Evolutionary conservation across 192 early-diverging fungal genomes (phyloP).

Genomic region (Backusella mclennaniae): DNA sequence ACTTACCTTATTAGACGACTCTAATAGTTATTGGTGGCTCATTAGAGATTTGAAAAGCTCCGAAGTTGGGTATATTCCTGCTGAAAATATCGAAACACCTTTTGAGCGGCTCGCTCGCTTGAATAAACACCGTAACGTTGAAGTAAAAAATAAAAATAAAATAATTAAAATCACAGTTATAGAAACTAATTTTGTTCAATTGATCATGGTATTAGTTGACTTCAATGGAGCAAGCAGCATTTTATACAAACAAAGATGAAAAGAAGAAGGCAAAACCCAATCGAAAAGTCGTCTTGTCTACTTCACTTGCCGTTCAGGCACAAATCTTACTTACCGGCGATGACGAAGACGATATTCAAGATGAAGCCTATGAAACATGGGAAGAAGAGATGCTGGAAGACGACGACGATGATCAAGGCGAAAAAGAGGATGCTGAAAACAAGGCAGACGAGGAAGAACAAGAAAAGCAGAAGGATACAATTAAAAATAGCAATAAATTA

Average conservation of each 20-base stretch:
- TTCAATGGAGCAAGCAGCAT: constrained; percentile 51
- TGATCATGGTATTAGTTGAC: constrained; percentile 43
- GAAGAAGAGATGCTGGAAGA: constrained; percentile 40
- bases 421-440: constrained; percentile 35
- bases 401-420: constrained; percentile 27
- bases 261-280: constrained; percentile 16
- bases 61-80: constrained; percentile 81
- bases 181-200: background rate
- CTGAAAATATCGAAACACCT: constrained; percentile 82
- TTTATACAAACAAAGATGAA: constrained; percentile 11
- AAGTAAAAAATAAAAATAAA: constrained; percentile 24
- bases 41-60: constrained; percentile 60
- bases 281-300: constrained; percentile 18
- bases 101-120: constrained; percentile 74
- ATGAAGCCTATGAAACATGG: constrained; percentile 40
- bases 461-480: constrained; percentile 23
- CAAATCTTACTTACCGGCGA: constrained; percentile 12
- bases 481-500: background rate
- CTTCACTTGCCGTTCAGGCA: constrained; percentile 21
- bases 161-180: background rate
- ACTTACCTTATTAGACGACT: constrained; percentile 72
- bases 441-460: constrained; percentile 39
- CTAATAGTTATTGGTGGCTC: constrained; percentile 79
- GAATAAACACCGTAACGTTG: constrained; percentile 71
- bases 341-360: constrained; percentile 39